Evolutionary conservation across 2,329 filamentous ascomycete species (phyloP), one percentile per base, ranked within the genome.

Genomic region (Chaetomium globosum): DNA sequence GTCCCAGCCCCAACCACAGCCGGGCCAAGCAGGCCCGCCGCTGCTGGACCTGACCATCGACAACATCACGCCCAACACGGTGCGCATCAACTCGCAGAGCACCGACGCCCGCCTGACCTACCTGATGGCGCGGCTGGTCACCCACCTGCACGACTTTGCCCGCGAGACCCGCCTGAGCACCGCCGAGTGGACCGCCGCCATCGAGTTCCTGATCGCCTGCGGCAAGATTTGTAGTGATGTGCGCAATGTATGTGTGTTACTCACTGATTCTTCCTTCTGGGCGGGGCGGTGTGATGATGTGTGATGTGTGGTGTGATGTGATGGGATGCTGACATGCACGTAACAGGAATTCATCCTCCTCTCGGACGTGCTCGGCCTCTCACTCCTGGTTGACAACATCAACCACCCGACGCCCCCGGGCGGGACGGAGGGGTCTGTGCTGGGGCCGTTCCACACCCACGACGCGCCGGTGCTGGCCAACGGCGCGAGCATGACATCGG

Each of bases 361-460:
- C 68, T 91, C 88, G 70, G 91, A 95, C 77, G 83, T 92, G 51
- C 83, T 94, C 26, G 91, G 91, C 48, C 85, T 95, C 43, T 93
- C 89, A 26, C 84, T 93, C 65, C 85, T 95, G 4, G 88, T 95
- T 70, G 91, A 95, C 79, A 86, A 83, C 71, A 93, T 95, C 80
- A 89, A 93, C 80, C 90, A 94, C 78, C 91, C 91, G 30, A 94
- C 92, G 75, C 90, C 89, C 0, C 74, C 85, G 0, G 76, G 80
- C 52, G 83, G 83, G 31, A 95, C 91, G 30, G 90, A 94, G 76
- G 90, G 91, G 65, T 92, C 90, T 0, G 89, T 95, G 12, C 84
- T 94, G 0, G 91, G 91, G 0, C 91, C 91, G 46, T 94, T 93
- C 80, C 90, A 94, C 80, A 92, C 89, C 0, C 89, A 93, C 77